Percentiles rank a stretch among this genome's conserved stretches.
Evolutionary conservation across 148 eudicot genomes (phyloP).

Genomic region (Heliamphora exappendiculata): DNA sequence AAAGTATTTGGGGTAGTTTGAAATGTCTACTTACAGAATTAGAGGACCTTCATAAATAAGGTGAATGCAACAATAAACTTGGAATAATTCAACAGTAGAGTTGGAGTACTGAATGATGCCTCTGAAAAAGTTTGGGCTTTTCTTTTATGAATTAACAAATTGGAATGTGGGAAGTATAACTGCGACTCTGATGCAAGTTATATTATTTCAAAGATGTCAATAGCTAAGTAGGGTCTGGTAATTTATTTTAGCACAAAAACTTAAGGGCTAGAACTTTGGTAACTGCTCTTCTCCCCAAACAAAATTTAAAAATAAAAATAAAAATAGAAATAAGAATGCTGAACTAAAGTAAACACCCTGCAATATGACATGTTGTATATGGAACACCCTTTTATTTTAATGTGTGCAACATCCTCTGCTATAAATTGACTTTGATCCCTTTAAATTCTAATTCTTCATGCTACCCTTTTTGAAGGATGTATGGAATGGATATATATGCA

Average conservation of each 20-base stretch:
- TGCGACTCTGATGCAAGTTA: too few species aligned
- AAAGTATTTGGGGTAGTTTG: not conserved
- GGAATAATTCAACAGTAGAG: too few species aligned
- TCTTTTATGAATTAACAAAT: too few species aligned
- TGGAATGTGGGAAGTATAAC: too few species aligned
- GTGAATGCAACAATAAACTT: too few species aligned
- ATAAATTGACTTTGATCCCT: not conserved
- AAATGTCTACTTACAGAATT: not conserved
- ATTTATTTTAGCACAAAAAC: too few species aligned
- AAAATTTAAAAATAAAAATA: not conserved
- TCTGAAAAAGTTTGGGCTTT: too few species aligned
- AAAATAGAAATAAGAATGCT: not conserved
- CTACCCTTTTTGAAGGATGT: not conserved
- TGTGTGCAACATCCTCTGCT: not conserved
- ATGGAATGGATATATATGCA: not conserved
- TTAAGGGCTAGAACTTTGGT: too few species aligned
- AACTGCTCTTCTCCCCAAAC: too few species aligned
- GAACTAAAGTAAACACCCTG: not conserved
- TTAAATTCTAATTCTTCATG: not conserved
- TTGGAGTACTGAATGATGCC: too few species aligned
- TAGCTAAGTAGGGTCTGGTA: too few species aligned
- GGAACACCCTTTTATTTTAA: not conserved
- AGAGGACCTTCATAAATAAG: not conserved
- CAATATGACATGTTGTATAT: not conserved
- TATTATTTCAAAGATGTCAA: too few species aligned